Base-by-base conservation (phyloP, 306 rosid species). In the Dryas alaskensis region DNA sequence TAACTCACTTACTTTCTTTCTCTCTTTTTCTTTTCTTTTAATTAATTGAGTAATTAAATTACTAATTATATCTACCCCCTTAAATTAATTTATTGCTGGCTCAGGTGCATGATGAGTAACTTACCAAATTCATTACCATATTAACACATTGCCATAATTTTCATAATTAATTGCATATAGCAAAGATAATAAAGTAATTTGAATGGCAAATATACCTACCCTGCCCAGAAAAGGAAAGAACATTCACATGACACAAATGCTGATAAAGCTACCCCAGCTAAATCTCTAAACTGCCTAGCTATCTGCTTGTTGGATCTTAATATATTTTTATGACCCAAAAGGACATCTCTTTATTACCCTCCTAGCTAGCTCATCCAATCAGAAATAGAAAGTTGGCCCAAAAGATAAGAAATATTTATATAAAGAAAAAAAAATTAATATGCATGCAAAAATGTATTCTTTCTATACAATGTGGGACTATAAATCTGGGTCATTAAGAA, bases 161-260 rank as follows among this genome's bases (percentile, higher is more conserved):
- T 43, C 13, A 55, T 11, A 42, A 53, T 59, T 0, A 43, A 64
- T 43, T 45, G 9, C 9, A 44, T 14, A 42, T n/a, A 17, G 50
- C 8, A 44, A n/a, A 8, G 4, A 64, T 17, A 64, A 43, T 17
- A 64, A 64, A 8, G 69, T 63, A 63, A 63, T 46, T 61, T 61
- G 3, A 61, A 61, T 13, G 47, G 10, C 67, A 62, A 40, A 40
- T 62, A 62, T 40, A 31, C 37, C 37, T 31, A 31, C 37, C 37
- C 27, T 16, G 42, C 25, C 49, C 7, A 4, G 25, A 40, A 62
- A 62, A 2, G 16, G 58, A 37, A 7, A 59, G 31, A 67, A 59
- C 5, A 72, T 27, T 25, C 67, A 72, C 57, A 57, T 22, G 10
- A 55, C 76, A 72, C 54, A 49, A 22, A 57, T 57, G 75, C 65